Evolutionary conservation across 2,329 filamentous ascomycete species (phyloP), one percentile per base, ranked within the genome.

Genomic region (Scedosporium apiospermum): DNA sequence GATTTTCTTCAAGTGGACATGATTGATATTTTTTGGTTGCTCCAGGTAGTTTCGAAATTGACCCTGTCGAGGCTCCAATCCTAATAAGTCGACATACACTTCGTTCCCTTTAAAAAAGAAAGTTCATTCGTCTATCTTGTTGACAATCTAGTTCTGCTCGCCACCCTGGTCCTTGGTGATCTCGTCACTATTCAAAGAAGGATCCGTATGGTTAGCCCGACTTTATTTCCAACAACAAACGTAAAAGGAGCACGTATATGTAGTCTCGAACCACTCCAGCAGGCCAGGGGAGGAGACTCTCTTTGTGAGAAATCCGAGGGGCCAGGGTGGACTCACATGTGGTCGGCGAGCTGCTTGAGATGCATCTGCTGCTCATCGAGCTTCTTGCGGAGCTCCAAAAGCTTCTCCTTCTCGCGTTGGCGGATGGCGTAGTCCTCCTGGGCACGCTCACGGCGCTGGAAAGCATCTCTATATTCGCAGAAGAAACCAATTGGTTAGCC

Each of bases 371-470:
- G 91, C 76, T 90, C 86, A 66, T 76, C 71, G 67, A 97, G 83
- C 80, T 85, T 86, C 79, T 83, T 81, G 77, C 85, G 88, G 70
- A 96, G 86, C 73, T 85, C 84, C 61, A 83, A 69, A 66, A 97
- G 88, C 91, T 96, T 97, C 80, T 93, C 87, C 79, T 87, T 86
- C 84, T 98, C 95, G 73, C 92, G 90, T 80, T 89, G 81, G 71
- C 86, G 86, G 78, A 99, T 92, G 78, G 89, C 90, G 69, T 85
- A 85, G 75, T 92, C 88, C 80, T 98, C 95, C 73, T 80, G 83
- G 68, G 93, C 93, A 74, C 88, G 85, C 79, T 99, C 95, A 70
- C 95, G 91, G 79, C 88, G 89, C 79, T 88, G 91, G 85, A 97
- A 99, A 63, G 91, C 86, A 74, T 99, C 93, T 69, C 93, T 96